These are phyloP conservation scores for Ehretia macrophylla DNA, from an alignment of 257 asterid genomes.

Conservation along the genomic window DNA sequence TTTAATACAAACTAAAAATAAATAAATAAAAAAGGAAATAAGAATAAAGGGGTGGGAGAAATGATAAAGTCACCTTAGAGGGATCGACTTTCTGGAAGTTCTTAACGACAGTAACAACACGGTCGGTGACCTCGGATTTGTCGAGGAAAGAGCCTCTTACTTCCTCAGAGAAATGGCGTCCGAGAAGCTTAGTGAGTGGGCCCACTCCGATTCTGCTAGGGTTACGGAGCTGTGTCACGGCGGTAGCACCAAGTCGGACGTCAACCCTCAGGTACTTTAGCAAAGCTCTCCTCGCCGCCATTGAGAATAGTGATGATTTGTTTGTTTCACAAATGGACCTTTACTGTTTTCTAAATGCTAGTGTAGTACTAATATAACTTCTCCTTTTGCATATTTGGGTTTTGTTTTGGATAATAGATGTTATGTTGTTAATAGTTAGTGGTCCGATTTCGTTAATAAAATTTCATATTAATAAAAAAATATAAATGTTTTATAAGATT, in stretches of 20 bases:
- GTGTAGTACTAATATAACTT: too few species aligned
- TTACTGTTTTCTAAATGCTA: too few species aligned
- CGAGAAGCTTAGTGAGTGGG: constrained; percentile 33
- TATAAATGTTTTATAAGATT: too few species aligned
- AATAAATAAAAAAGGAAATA: background rate
- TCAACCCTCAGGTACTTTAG: constrained; percentile 60
- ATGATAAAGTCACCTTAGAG: constrained; percentile 40
- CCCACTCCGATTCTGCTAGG: constrained; percentile 28
- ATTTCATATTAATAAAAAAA: too few species aligned
- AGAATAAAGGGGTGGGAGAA: background rate
- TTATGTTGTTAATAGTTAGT: too few species aligned
- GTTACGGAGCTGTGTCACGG: constrained; percentile 26
- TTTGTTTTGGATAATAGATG: too few species aligned
- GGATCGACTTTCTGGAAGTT: constrained; percentile 81
- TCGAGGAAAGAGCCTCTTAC: constrained; percentile 76
- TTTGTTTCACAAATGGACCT: background rate
- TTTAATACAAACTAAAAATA: background rate
- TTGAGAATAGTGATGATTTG: background rate
- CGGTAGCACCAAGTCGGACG: constrained; percentile 19
- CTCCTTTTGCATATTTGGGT: too few species aligned
- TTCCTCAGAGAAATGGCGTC: constrained; percentile 63
- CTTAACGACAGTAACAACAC: constrained; percentile 63
- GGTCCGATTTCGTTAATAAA: too few species aligned
- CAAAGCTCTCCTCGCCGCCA: constrained; percentile 70
- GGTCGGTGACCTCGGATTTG: constrained; percentile 79